These are phyloP conservation scores for Melampsora americana DNA, from an alignment of 1,284 basidiomycete species.

Conservation along the genomic window DNA sequence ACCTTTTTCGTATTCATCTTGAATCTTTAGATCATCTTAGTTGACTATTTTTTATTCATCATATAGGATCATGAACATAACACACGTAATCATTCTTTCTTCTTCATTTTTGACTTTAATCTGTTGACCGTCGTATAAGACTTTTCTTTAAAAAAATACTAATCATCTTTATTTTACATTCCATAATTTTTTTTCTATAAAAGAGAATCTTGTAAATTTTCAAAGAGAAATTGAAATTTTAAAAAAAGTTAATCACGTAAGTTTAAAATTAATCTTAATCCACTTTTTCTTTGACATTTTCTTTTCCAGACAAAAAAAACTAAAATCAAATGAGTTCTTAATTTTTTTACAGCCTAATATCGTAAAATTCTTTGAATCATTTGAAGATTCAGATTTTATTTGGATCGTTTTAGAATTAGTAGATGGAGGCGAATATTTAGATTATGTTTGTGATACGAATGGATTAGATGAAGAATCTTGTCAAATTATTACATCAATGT, in stretches of 20 bases:
- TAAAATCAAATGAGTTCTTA: background rate
- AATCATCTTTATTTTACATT: too few relatives aligned
- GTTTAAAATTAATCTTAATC: background rate
- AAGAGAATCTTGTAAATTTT: conserved; percentile 12
- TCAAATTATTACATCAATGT: background rate
- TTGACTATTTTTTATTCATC: background rate
- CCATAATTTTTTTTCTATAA: too few relatives aligned
- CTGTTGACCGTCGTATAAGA: background rate
- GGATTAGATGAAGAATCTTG: conserved; percentile 10
- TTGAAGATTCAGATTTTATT: conserved; percentile 1
- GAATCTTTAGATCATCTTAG: background rate
- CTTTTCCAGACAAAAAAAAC: background rate
- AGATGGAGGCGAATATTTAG: conserved; percentile 2
- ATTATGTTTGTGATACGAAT: conserved; percentile 11
- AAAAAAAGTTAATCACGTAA: conserved; percentile 1
- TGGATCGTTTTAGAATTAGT: conserved; percentile 12
- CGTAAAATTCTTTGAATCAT: background rate
- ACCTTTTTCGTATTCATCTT: background rate
- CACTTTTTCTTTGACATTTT: too few relatives aligned
- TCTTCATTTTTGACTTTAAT: background rate
- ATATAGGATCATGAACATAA: conserved; percentile 1
- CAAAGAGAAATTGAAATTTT: background rate
- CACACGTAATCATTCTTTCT: background rate
- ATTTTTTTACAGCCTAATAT: background rate
- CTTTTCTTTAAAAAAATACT: too few relatives aligned